Base-by-base conservation (phyloP, 208 protist species). In the Porcisia deanei region DNA sequence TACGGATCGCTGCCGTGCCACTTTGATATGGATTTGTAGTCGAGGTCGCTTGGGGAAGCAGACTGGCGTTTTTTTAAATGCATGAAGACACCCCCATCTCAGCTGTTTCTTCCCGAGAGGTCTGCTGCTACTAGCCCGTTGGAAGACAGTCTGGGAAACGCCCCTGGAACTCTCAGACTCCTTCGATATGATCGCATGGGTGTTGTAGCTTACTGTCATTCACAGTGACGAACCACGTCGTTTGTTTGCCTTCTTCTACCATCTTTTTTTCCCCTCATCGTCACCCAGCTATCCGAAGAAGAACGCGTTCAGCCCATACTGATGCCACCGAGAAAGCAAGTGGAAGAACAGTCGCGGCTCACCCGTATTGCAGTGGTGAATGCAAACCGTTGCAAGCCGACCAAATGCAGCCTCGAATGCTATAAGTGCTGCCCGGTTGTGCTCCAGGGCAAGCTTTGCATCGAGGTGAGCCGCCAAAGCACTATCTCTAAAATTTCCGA, bases 341-440 rank as follows among this genome's bases (percentile, higher is more conserved):
- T 78, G 52, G 93, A 98, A 67, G 93, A 96, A 82, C 85, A 91
- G 59, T 98, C 98, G 9, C 92, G 96, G 85, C 87, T 99, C 43
- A 99, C 98, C 30, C 98, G 99, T 89, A 99, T 99, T 89, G 99
- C 99, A 60, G 99, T 99, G 79, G 98, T 99, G 18, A 98, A 97
- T 74, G 75, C 71, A 34, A 99, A 99, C 83, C 94, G 97, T 67
- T 99, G 99, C 88, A 99, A 99, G 90, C 99, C 99, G 47, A 98
- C 98, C 71, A 99, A 99, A 82, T 99, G 99, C 91, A 84, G 83
- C 60, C 92, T 99, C 43, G 99, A 99, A 79, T 99, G 99, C 89
- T 98, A 99, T 83, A 98, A 97, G 76, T 97, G 91, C 76, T 99
- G 99, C 81, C 99, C 99, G 45, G 98, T 99, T 68, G 98, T 99